These are phyloP conservation scores for Leishmania arabica DNA, from an alignment of 208 protist species.

Conservation along the genomic window DNA sequence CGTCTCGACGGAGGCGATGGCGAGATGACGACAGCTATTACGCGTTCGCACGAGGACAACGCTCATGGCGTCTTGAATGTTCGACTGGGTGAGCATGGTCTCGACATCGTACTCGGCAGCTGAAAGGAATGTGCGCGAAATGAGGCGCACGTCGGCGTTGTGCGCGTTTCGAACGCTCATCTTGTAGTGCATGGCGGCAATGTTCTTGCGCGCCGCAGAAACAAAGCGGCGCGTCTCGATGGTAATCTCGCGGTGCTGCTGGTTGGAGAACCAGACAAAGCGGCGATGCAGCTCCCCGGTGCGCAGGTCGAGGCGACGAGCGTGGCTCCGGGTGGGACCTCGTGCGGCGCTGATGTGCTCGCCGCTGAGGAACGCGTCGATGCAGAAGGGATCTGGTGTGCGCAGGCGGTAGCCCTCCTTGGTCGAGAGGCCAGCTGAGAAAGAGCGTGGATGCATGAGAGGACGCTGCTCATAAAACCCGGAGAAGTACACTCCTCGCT, in stretches of 20 bases:
- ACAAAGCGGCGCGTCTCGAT: conserved; percentile 81
- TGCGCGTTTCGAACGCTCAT: conserved; percentile 81
- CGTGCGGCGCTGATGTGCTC: conserved; percentile 75
- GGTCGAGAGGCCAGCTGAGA: conserved; percentile 36
- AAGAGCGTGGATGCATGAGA: conserved; percentile 33
- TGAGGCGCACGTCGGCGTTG: conserved; percentile 86
- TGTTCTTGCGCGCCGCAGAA: conserved; percentile 64
- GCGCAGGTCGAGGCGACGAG: conserved; percentile 66
- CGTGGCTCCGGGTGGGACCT: conserved; percentile 59
- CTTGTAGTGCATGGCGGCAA: conserved; percentile 65
- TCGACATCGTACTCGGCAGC: conserved; percentile 60
- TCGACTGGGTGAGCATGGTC: conserved; percentile 53
- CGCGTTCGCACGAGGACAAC: conserved; percentile 77
- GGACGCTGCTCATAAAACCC: conserved; percentile 79
- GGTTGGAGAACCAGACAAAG: conserved; percentile 76
- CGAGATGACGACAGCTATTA: conserved; percentile 85
- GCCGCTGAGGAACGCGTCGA: conserved; percentile 83
- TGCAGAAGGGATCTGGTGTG: conserved; percentile 82
- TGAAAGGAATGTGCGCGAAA: conserved; percentile 66
- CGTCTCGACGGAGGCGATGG: conserved; percentile 65
- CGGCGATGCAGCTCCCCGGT: conserved; percentile 76
- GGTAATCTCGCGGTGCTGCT: conserved; percentile 64
- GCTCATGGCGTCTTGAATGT: conserved; percentile 69
- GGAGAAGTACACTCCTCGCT: conserved; percentile 57
- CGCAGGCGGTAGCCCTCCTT: conserved; percentile 72